A percentile compares a stretch with the other conserved stretches of the same genome.
Evolutionary conservation across 75 land plant species (phyloP).

Genomic region (Pinus taeda): DNA sequence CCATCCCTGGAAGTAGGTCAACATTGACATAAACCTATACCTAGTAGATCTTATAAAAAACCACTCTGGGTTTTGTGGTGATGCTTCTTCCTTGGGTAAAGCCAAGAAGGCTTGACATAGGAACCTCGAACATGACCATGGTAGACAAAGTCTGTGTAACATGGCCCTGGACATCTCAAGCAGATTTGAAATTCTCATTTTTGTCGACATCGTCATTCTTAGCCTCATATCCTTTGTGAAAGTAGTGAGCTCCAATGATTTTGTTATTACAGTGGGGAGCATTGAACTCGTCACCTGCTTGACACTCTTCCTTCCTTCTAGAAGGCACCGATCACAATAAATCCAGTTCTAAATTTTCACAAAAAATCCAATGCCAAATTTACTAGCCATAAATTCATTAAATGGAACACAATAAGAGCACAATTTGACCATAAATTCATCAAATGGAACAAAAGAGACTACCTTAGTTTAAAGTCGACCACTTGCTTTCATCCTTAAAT

Average conservation of each 20-base stretch:
- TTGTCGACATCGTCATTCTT: conserved; percentile 1
- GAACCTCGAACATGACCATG: too few species aligned
- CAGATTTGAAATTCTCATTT: conserved; percentile 19
- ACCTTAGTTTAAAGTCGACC: too few species aligned
- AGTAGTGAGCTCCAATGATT: conserved; percentile 18
- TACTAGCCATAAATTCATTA: conserved; percentile 12
- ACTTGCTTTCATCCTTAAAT: too few species aligned
- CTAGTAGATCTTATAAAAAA: conserved; percentile 29
- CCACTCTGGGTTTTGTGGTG: conserved; percentile 20
- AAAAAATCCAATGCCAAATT: not conserved
- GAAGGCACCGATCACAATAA: too few species aligned
- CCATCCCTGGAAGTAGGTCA: conserved; percentile 17
- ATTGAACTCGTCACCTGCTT: conserved; percentile 32
- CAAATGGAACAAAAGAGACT: too few species aligned
- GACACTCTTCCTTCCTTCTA: conserved; percentile 50
- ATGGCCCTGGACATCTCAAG: conserved; percentile 30
- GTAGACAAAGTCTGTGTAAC: conserved; percentile 40
- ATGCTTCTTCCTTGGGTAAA: conserved; percentile 24
- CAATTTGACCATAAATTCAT: too few species aligned
- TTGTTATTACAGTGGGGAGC: conserved; percentile 43
- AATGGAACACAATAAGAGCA: too few species aligned
- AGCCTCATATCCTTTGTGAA: conserved; percentile 2
- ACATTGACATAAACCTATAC: not conserved
- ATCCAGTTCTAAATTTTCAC: too few species aligned
- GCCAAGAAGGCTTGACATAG: conserved; percentile 15